phyloP scores from a whole-genome alignment of 164 flowering plant species.

The Stephania cephalantha region DNA sequence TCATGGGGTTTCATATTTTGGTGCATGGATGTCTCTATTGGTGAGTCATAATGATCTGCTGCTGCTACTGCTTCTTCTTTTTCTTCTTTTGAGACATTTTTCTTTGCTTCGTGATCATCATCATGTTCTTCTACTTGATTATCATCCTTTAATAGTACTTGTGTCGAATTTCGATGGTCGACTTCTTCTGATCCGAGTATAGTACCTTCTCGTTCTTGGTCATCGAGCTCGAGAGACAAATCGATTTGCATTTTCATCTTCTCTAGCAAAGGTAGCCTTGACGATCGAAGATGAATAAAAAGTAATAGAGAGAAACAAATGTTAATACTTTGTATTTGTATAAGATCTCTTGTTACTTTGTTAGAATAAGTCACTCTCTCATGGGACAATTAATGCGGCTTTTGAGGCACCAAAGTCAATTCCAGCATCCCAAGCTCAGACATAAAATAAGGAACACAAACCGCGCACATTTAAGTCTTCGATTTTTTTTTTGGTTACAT shows the following conservation, averaged over 20 bases:
- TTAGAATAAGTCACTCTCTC: constrained; percentile 9
- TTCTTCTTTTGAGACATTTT: background rate
- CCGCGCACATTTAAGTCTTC: constrained; percentile 3
- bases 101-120: background rate
- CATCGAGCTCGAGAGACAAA: constrained; percentile 42
- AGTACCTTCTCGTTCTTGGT: constrained; percentile 7
- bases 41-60: constrained; percentile 16
- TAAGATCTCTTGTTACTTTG: too few relatives aligned
- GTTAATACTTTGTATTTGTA: background rate
- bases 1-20: constrained; percentile 27
- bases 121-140: constrained; percentile 7
- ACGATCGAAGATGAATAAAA: too few relatives aligned
- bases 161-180: too few relatives aligned
- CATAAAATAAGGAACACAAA: constrained; percentile 1
- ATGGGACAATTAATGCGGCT: constrained; percentile 20
- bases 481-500: background rate
- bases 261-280: too few relatives aligned
- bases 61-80: constrained; percentile 9
- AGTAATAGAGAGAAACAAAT: too few relatives aligned
- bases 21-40: constrained; percentile 13
- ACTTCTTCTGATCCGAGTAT: constrained; percentile 7
- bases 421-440: constrained; percentile 31
- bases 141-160: background rate
- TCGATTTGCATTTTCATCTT: constrained; percentile 34
- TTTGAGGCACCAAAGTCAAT: constrained; percentile 71